These are phyloP conservation scores for Royoungia palumana DNA, from an alignment of 768 basidiomycete species.

Conservation along the genomic window DNA sequence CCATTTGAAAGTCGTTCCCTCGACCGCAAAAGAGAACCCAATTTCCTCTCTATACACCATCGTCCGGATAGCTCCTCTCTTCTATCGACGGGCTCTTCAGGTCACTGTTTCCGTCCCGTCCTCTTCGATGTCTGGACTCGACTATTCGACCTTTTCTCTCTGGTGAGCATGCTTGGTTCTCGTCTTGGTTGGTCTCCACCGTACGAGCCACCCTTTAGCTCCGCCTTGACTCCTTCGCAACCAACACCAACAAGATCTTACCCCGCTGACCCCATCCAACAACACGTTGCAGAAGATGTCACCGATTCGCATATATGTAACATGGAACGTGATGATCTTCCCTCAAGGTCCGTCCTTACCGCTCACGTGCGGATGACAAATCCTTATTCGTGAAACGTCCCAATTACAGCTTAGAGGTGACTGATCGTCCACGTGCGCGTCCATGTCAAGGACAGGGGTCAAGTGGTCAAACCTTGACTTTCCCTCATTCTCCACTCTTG, in stretches of 20 bases:
- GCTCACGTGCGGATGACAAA: conserved; percentile 21
- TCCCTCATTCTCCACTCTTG: conserved; percentile 8
- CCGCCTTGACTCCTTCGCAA: conserved; percentile 28
- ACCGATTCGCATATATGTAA: conserved; percentile 25
- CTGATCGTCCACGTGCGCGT: conserved; percentile 24
- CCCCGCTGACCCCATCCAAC: conserved; percentile 26
- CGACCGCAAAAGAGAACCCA: conserved; percentile 17
- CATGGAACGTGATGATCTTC: conserved; percentile 33
- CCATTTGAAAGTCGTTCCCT: conserved; percentile 22
- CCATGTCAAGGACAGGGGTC: conserved; percentile 23
- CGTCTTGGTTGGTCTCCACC: background rate
- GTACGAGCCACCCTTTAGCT: conserved; percentile 9
- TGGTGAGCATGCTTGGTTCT: conserved; percentile 11
- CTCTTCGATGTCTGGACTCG: conserved; percentile 21
- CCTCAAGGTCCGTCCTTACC: conserved; percentile 31
- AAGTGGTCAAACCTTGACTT: conserved; percentile 4
- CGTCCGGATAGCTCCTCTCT: conserved; percentile 4
- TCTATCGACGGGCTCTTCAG: conserved; percentile 5
- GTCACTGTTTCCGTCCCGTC: background rate
- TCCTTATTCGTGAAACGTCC: conserved; percentile 11
- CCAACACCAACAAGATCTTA: conserved; percentile 21
- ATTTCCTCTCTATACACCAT: conserved; percentile 11
- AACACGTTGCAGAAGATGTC: conserved; percentile 30
- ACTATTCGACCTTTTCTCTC: conserved; percentile 29
- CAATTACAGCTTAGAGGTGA: conserved; percentile 19